Percentiles rank a stretch among this genome's conserved stretches.
Conservation (phyloP, 129 eudicot genomes). For the Flaveria bidentis region DNA sequence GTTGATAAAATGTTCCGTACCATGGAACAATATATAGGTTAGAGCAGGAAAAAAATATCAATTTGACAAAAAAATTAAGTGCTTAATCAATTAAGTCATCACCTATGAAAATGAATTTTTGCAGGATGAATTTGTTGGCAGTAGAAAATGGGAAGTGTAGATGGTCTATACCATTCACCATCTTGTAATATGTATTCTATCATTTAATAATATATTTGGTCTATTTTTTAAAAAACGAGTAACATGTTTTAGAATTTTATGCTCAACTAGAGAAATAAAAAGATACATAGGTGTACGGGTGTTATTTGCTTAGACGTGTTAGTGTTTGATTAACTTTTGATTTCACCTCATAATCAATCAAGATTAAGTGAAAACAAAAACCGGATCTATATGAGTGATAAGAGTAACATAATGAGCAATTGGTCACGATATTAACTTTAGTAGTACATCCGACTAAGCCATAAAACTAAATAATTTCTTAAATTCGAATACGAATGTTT, state of each 20-base stretch:
- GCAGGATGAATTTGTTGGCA: conserved; percentile 26
- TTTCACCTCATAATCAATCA: not conserved
- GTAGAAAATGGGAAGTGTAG: conserved; percentile 18
- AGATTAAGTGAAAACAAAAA: not conserved
- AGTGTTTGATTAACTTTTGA: not conserved
- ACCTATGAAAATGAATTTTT: conserved; percentile 33
- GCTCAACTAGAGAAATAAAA: not conserved
- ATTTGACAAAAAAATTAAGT: not conserved
- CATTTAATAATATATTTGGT: conserved; percentile 13
- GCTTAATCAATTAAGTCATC: conserved; percentile 34
- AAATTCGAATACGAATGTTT: no score
- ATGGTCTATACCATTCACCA: not conserved
- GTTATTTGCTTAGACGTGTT: not conserved
- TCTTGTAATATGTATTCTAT: conserved; percentile 27
- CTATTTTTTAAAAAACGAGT: not conserved
- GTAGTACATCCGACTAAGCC: no score
- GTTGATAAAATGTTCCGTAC: conserved; percentile 20
- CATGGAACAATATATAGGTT: conserved; percentile 28
- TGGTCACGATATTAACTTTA: not conserved
- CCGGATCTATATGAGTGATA: not conserved
- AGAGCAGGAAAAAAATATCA: conserved; percentile 13
- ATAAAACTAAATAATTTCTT: no score
- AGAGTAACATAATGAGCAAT: not conserved
- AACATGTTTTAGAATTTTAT: no score
- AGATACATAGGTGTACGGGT: not conserved